Evolutionary conservation across 192 early-diverging fungal species (phyloP), one percentile per base, ranked within the genome.

Genomic region (Coemansia sp.): DNA sequence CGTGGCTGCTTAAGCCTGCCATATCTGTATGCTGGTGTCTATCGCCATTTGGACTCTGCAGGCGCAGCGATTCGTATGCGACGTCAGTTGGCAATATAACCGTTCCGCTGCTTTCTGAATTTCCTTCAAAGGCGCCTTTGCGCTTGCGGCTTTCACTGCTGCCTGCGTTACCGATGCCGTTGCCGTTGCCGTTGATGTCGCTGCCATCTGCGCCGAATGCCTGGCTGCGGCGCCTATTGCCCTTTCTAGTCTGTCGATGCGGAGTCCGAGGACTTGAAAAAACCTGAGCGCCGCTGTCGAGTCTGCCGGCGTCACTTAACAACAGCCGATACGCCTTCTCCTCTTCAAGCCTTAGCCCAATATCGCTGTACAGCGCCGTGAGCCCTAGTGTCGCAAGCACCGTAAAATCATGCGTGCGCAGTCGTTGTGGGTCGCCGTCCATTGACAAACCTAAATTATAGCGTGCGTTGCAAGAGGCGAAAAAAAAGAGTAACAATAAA

Each of bases 351-450:
- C 51, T 63, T 55, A 60, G 57, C 6, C 67, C 62, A 35, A 78
- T 67, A 35, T 58, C 47, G 45, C 55, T 57, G 51, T 78, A 78
- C n/a, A 73, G 67, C 47, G 67, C 49, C 1, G 61, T 51, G 14
- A 78, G 63, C 24, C 76, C 71, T 18, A 78, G 76, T 16, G 76
- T 78, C 11, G 70, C 67, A 32, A 67, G 53, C 24, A 70, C 66
- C 19, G 76, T 78, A 35, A 69, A 73, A 67, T 78, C 76, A 61
- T 78, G 54, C 11, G 66, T 27, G 18, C 76, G 70, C 55, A 78
- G 61, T 5, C 66, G 47, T 60, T 69, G 66, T 28, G 55, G 18
- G 14, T 65, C 39, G 39, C 57, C 46, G 24, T 69, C 68, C 76
- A 78, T 78, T 56, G 7, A 22, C 18, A 16, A 46, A n/a, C 30